Evolutionary conservation across 345 rosid species (phyloP).

Genomic region (Gossypium longicalyx): DNA sequence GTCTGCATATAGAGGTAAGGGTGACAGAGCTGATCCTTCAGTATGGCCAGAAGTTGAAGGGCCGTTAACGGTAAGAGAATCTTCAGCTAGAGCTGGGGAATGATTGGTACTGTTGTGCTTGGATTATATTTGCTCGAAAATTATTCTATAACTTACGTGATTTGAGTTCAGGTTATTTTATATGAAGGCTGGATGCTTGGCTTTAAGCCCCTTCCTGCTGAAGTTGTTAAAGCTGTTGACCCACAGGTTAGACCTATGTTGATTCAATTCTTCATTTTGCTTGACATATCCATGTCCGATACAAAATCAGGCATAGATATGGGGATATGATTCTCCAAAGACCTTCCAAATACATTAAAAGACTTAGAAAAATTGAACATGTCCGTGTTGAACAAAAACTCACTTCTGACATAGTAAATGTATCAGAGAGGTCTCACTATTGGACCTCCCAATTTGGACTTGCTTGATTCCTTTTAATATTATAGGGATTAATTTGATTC

Average conservation of each 20-base stretch:
- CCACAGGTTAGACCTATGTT: slow-evolving; percentile 56
- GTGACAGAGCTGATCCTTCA: slow-evolving; percentile 83
- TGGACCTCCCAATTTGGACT: too few relatives aligned
- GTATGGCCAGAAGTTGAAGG: slow-evolving; percentile 93
- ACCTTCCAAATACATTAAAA: not conserved
- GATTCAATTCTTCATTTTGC: not conserved
- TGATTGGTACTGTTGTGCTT: not conserved
- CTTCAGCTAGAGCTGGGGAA: not conserved
- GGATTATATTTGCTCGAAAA: not conserved
- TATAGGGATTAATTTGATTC: too few relatives aligned
- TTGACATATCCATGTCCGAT: not conserved
- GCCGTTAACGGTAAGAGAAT: slow-evolving; percentile 58
- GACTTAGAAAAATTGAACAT: not conserved
- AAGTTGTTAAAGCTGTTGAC: slow-evolving; percentile 65
- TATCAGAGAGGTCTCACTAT: too few relatives aligned
- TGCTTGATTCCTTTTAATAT: too few relatives aligned
- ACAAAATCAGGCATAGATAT: not conserved
- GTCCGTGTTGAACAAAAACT: too few relatives aligned
- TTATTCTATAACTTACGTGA: not conserved
- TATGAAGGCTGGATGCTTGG: slow-evolving; percentile 99
- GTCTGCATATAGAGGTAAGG: slow-evolving; percentile 91
- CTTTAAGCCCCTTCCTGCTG: slow-evolving; percentile 65
- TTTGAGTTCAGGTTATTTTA: slow-evolving; percentile 57
- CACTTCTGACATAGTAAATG: too few relatives aligned
- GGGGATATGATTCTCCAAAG: not conserved